These are phyloP conservation scores for Geosmithia putterillii DNA, from an alignment of 2,329 filamentous ascomycete species.

Conservation along the genomic window DNA sequence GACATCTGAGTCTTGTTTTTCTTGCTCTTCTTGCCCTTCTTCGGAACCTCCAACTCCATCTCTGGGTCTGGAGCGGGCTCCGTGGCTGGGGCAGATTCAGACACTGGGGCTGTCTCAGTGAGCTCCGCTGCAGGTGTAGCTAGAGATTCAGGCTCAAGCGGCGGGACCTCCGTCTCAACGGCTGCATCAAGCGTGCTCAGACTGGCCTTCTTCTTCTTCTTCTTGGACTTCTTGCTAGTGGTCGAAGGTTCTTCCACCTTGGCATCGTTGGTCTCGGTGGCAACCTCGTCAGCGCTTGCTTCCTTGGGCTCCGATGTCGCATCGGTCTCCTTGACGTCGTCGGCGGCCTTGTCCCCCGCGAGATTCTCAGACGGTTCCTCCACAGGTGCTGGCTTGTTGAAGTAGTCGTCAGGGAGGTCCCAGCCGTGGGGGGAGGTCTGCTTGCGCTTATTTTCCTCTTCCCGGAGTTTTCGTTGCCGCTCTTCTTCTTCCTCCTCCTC, in stretches of 20 bases:
- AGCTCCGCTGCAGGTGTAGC: neutral
- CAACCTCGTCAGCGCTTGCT: neutral
- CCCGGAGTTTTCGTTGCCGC: neutral
- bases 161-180: neutral
- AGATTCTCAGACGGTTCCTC: constrained; percentile 1
- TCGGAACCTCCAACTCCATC: constrained; percentile 3
- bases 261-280: neutral
- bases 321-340: neutral
- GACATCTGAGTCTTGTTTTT: constrained; percentile 11
- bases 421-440: neutral
- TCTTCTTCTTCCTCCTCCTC: neutral
- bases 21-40: constrained; percentile 16
- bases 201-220: constrained; percentile 1
- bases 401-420: constrained; percentile 3
- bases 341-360: constrained; percentile 1
- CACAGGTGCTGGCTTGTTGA: neutral
- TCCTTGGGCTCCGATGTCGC: neutral
- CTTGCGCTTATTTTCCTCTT: neutral
- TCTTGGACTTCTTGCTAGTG: constrained; percentile 12
- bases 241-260: neutral
- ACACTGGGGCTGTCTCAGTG: neutral
- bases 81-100: neutral
- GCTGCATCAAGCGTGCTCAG: neutral
- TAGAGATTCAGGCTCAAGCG: neutral
- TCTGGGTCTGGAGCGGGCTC: constrained; percentile 1